Percentiles rank a stretch among this genome's conserved stretches.
phyloP scores from a whole-genome alignment of 371 early-diverging fungal genomes.

The Apophysomyces trapeziformis region DNA sequence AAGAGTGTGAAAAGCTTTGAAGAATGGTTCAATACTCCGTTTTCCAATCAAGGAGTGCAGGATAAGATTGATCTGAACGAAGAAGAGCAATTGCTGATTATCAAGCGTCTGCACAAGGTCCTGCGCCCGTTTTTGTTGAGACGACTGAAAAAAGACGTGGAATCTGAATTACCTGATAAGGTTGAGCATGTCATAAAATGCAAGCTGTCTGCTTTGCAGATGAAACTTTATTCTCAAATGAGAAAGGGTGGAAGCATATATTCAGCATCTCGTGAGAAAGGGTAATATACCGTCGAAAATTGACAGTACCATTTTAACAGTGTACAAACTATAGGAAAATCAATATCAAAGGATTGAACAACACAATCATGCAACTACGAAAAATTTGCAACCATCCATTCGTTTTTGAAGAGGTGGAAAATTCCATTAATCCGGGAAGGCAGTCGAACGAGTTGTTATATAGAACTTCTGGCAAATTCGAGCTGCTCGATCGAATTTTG shows the following conservation, averaged over 20 bases:
- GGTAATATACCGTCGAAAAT: conserved; percentile 35
- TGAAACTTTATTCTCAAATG: conserved; percentile 80
- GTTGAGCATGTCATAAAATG: conserved; percentile 97
- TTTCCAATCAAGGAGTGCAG: conserved; percentile 83
- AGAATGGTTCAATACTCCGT: conserved; percentile 98
- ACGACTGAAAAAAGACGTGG: conserved; percentile 99
- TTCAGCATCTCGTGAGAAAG: conserved; percentile 62
- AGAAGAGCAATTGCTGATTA: conserved; percentile 97
- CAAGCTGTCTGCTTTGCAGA: conserved; percentile 86
- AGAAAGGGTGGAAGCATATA: conserved; percentile 68
- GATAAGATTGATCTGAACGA: conserved; percentile 92
- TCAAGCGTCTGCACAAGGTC: conserved; percentile 96
- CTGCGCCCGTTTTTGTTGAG: conserved; percentile 97
- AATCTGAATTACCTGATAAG: conserved; percentile 98
- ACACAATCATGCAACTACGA: conserved; percentile 98
- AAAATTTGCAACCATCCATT: conserved; percentile 99
- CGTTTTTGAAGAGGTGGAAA: conserved; percentile 96
- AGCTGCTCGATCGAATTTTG: conserved; percentile 96
- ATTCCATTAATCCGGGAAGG: conserved; percentile 67
- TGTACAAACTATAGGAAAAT: conserved; percentile 29
- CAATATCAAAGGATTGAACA: conserved; percentile 87
- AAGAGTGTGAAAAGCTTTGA: conserved; percentile 95
- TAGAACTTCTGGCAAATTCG: conserved; percentile 96
- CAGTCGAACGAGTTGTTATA: conserved; percentile 66
- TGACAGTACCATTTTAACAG: background rate